Percentiles rank a stretch among this genome's conserved stretches.
Conservation (phyloP, 2,329 filamentous ascomycete genomes). For the Stachybotrys echinatus region DNA sequence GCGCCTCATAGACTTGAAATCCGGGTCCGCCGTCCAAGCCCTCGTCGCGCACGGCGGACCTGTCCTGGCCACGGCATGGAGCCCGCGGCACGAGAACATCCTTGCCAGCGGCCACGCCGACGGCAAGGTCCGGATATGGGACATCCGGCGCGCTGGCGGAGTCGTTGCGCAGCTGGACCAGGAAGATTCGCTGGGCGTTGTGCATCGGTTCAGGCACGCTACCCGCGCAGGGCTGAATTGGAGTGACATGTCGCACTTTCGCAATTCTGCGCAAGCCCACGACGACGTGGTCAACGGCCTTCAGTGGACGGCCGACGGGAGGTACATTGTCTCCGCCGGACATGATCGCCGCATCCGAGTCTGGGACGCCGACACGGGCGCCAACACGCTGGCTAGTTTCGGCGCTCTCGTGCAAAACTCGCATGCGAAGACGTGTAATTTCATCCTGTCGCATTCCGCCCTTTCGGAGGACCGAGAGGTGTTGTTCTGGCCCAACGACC, state of each 20-base stretch:
- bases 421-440: constrained; percentile 54
- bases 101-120: constrained; percentile 82
- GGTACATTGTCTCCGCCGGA: constrained; percentile 71
- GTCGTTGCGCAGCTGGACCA: constrained; percentile 75
- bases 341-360: constrained; percentile 82
- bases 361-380: constrained; percentile 76
- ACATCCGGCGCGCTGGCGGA: constrained; percentile 73
- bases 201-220: constrained; percentile 32
- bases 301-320: constrained; percentile 76
- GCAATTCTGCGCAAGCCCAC: constrained; percentile 61
- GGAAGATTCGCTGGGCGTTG: constrained; percentile 72
- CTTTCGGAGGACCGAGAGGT: constrained; percentile 55
- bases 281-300: constrained; percentile 78
- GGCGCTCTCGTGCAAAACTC: constrained; percentile 75
- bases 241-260: constrained; percentile 31
- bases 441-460: constrained; percentile 58
- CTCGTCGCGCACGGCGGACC: constrained; percentile 64
- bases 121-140: constrained; percentile 80
- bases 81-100: constrained; percentile 71
- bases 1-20: constrained; percentile 79
- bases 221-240: constrained; percentile 22
- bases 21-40: constrained; percentile 66
- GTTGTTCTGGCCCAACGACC: constrained; percentile 76
- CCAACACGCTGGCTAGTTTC: constrained; percentile 85
- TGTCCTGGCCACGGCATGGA: constrained; percentile 72